A percentile compares a stretch with the other conserved stretches of the same genome.
Conservation (phyloP, 352 stramenopile genomes). For the Globisporangium cystogenes region DNA sequence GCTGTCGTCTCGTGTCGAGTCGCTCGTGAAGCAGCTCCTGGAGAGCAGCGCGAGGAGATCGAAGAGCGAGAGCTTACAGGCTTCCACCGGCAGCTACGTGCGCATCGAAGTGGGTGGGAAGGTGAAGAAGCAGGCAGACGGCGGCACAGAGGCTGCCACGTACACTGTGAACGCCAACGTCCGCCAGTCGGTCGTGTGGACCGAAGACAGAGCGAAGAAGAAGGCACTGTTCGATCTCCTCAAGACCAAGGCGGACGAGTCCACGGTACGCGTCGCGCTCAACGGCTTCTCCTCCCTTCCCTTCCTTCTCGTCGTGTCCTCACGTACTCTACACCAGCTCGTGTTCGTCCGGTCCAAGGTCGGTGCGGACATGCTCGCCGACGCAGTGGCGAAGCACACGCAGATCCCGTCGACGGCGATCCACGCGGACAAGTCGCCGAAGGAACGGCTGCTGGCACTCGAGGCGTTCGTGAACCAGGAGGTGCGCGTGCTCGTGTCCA, state of each 20-base stretch:
- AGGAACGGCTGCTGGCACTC: constrained; percentile 40
- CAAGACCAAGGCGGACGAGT: constrained; percentile 22
- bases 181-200: constrained; percentile 37
- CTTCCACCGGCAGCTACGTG: constrained; percentile 15
- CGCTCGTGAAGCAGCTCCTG: constrained; percentile 29
- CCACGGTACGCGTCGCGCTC: constrained; percentile 34
- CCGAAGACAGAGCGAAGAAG: constrained; percentile 59
- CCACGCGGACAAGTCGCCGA: constrained; percentile 59
- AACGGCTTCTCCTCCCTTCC: not conserved
- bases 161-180: constrained; percentile 26
- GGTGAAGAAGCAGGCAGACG: constrained; percentile 1
- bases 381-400: constrained; percentile 42
- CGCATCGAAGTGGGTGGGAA: constrained; percentile 25
- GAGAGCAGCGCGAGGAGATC: not conserved
- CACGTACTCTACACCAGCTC: constrained; percentile 24
- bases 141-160: not conserved
- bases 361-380: constrained; percentile 54
- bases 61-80: not conserved
- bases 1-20: constrained; percentile 33
- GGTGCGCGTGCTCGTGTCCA: constrained; percentile 50
- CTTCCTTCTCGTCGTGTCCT: not conserved
- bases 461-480: constrained; percentile 55
- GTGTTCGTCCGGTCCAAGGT: constrained; percentile 69
- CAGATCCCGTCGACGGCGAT: constrained; percentile 30
- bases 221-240: constrained; percentile 38